Conservation (phyloP, 2,329 filamentous ascomycete genomes). For the Monosporascus sp. region DNA sequence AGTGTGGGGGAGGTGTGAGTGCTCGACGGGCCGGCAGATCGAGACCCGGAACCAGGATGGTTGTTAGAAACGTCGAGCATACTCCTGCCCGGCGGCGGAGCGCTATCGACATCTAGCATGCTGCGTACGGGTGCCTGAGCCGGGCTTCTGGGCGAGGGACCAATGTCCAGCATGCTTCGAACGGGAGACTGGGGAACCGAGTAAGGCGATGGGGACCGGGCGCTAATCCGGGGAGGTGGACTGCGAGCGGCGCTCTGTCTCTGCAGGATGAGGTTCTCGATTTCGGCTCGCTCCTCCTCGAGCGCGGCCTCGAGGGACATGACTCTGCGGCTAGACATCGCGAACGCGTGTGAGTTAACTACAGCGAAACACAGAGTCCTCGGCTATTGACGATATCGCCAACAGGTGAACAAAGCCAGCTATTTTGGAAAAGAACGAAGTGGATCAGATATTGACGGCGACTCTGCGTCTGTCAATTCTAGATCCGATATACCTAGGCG, state of each 20-base stretch:
- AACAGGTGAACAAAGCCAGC: not conserved
- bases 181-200: constrained; percentile 58
- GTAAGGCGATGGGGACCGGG: constrained; percentile 49
- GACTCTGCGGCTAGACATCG: constrained; percentile 22
- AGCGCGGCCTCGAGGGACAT: constrained; percentile 30
- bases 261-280: constrained; percentile 24
- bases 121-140: constrained; percentile 55
- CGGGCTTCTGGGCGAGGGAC: constrained; percentile 35
- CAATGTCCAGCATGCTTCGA: constrained; percentile 62
- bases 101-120: constrained; percentile 56
- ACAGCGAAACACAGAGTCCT: too few species aligned
- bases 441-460: not conserved
- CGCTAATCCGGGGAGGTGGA: constrained; percentile 18
- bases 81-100: constrained; percentile 39
- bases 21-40: constrained; percentile 31
- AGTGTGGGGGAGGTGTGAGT: constrained; percentile 43
- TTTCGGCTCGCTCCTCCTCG: constrained; percentile 28
- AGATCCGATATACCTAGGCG: too few species aligned
- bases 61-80: constrained; percentile 45
- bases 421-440: not conserved
- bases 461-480: too few species aligned
- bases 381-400: too few species aligned
- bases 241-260: constrained; percentile 17
- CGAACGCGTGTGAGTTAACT: constrained; percentile 5
- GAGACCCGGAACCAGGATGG: constrained; percentile 20